Evolutionary conservation across 208 protist species (phyloP), one percentile per base, ranked within the genome.

Genomic region (Naegleria lovaniensis): DNA sequence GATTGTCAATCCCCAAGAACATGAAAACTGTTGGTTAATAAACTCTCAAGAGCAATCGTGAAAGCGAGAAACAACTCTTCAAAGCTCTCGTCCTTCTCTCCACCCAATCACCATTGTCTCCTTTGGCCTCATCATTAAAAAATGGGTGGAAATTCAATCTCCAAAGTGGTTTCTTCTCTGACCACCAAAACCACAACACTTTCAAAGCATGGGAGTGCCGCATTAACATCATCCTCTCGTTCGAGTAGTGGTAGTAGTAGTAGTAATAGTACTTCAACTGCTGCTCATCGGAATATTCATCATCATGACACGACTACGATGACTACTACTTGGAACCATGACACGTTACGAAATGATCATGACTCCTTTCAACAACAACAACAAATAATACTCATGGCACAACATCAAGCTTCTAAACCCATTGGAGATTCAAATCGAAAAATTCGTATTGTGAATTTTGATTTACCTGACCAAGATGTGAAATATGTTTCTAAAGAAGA

Each of bases 401-500:
- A 67, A 67, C 19, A 67, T 4, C 67, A 79, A 79, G 16, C 67
- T 9, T 36, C 67, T 13, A 79, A 33, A 79, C 6, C n/a, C 9
- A n/a, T 79, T 33, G 67, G 67, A 36, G 16, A 29, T 36, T 19
- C 19, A 36, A 7, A 79, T 79, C 19, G 67, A 36, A 29, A 79
- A 36, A n/a, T 79, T 36, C 13, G 67, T 15, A 0, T 79, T 15
- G 67, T 79, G 25, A 6, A 2, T 36, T 79, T 36, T 36, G 36
- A 79, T 36, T 33, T 79, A 36, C 67, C 67, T 79, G 67, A n/a
- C 2, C 25, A 79, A 33, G 67, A 79, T 79, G 67, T 79, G 0
- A 79, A 79, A 79, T 79, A 79, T 79, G 67, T 79, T 79, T 79
- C 67, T 15, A 25, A n/a, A 79, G 67, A 79, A 33, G 67, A 79